These are phyloP conservation scores for Xylariaceae sp. DNA, from an alignment of 2,329 filamentous ascomycete genomes.

Conservation along the genomic window DNA sequence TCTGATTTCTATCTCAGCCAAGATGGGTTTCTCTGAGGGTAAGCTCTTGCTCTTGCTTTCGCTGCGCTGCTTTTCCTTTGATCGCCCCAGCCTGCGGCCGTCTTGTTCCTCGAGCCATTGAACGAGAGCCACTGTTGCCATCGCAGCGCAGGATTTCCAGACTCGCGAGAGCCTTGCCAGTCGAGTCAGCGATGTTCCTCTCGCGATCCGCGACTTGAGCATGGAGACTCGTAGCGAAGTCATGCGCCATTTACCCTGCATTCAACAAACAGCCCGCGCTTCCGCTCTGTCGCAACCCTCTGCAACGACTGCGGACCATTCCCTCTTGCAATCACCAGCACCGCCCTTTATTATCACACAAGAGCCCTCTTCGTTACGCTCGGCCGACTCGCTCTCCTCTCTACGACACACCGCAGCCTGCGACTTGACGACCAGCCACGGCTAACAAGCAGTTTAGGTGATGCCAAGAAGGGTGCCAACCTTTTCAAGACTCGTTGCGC, in stretches of 20 bases:
- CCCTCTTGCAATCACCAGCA: too few species aligned
- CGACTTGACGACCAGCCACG: too few species aligned
- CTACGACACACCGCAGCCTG: too few species aligned
- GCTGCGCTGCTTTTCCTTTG: conserved; percentile 8
- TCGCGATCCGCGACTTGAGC: too few species aligned
- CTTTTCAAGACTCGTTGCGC: conserved; percentile 99
- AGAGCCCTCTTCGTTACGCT: too few species aligned
- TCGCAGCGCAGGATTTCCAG: conserved; percentile 5
- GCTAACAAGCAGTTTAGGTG: too few species aligned
- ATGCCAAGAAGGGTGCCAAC: conserved; percentile 91
- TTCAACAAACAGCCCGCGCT: not conserved
- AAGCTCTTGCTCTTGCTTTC: conserved; percentile 23
- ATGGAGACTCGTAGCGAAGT: conserved; percentile 2
- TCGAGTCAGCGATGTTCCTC: too few species aligned
- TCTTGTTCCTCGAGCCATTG: conserved; percentile 21
- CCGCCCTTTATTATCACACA: too few species aligned
- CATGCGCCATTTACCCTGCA: conserved; percentile 22
- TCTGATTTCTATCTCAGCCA: conserved; percentile 24
- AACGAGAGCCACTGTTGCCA: conserved; percentile 3
- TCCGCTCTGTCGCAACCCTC: conserved; percentile 4
- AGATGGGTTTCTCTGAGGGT: conserved; percentile 38
- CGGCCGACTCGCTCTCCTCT: too few species aligned
- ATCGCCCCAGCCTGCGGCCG: conserved; percentile 5
- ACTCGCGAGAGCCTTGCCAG: conserved; percentile 2
- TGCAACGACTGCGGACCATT: too few species aligned